Evolutionary conservation across 148 eudicot genomes (phyloP), one percentile per base, ranked within the genome.

Genomic region (Camellia japonica): DNA sequence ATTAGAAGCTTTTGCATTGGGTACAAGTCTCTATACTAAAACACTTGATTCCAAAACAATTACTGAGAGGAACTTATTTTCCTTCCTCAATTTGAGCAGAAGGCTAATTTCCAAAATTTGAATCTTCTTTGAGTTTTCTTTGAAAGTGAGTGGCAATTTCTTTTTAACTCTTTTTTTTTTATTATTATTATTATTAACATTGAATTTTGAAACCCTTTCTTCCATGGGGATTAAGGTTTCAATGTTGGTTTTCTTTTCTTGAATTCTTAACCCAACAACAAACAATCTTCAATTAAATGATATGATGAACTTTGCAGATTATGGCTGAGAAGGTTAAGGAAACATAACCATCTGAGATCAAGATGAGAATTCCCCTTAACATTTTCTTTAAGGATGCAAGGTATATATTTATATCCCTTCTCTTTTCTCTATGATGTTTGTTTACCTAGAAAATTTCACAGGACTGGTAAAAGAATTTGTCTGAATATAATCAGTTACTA

Each of bases 371-470:
- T 76, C 87, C 90, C 5, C 84, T 87, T 46, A 85, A 73, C 79
- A 83, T 88, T 71, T 83, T 90, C 58, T 84, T 90, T 74, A 85
- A 81, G 13, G 84, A 90, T 84, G 83, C 83, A 20, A 90, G 93
- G 93, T 90, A 85, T 66, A 49, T 3, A 67, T 52, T 63, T 6
- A 44, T 79, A 49, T 12, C 6, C 14, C 6, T 73, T 1, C 49
- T 62, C 43, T 56, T 14, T 3, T 38, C 30, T 56, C 52, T 23
- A 13, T 2, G 63, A 5, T 56, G 54, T 43, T 65, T 5, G 51
- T 80, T 30, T 52, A 3, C 30, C 3, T 61, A 60, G 15, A 47
- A 19, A 13, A 18, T 13, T 80, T 23, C 44, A 66, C 2, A 23
- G 69, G 16, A 23, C 69, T 66, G 44, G 18, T 43, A n/a, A 64